phyloP scores from a whole-genome alignment of 2,329 filamentous ascomycete species.

The Alternaria gaisen region DNA sequence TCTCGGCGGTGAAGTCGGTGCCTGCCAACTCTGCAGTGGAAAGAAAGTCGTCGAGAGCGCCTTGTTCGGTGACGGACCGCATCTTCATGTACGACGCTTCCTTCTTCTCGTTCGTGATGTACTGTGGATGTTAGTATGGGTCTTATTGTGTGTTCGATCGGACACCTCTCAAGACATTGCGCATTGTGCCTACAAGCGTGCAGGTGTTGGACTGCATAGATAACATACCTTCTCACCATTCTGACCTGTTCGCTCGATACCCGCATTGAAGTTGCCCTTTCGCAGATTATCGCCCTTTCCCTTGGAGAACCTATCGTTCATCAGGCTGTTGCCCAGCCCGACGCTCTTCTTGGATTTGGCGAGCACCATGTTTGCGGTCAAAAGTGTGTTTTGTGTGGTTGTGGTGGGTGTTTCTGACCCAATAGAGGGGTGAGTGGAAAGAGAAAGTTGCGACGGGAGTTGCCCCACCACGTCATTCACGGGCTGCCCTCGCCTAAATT shows the following conservation, averaged over 20 bases:
- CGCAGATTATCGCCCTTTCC: constrained; percentile 86
- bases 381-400: constrained; percentile 23
- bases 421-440: constrained; percentile 29
- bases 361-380: constrained; percentile 67
- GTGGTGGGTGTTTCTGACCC: constrained; percentile 29
- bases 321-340: constrained; percentile 94
- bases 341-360: constrained; percentile 96
- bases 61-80: constrained; percentile 98
- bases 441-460: constrained; percentile 28
- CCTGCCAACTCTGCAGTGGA: constrained; percentile 96
- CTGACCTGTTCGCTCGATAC: constrained; percentile 75
- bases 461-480: constrained; percentile 63
- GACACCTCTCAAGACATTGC: background rate
- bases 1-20: constrained; percentile 98
- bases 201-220: accelerated
- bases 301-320: constrained; percentile 98
- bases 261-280: constrained; percentile 68
- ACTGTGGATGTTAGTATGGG: constrained; percentile 60
- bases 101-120: constrained; percentile 88
- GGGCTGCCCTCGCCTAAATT: constrained; percentile 62
- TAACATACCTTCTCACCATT: constrained; percentile 75
- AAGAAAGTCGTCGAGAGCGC: constrained; percentile 94
- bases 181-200: background rate
- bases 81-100: constrained; percentile 99
- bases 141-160: background rate